Base-by-base conservation (phyloP, 768 basidiomycete species). In the Collybiopsis confluens region DNA sequence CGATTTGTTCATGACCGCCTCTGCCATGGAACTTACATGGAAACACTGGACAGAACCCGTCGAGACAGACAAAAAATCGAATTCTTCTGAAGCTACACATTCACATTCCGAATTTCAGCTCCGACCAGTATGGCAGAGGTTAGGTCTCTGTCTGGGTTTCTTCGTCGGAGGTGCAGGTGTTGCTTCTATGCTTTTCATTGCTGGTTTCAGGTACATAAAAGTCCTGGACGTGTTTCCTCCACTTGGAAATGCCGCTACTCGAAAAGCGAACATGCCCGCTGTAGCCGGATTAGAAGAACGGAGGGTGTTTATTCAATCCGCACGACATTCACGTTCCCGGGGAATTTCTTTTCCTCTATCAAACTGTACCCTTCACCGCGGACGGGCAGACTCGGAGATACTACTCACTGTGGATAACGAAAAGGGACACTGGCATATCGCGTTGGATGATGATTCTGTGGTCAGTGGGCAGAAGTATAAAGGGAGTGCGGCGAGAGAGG, bases 341-440 rank as follows among this genome's bases (percentile, higher is more conserved):
- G 71, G 71, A 6, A 44, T 55, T 5, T 33, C 61, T 4, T 66
- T 68, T 43, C 63, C 69, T 24, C 45, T 69, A 1, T 57, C 44
- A 8, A 53, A 59, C 27, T 67, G 68, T 56, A 62, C 63, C 26
- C 52, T 72, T 1, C 54, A 61, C 35, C 60, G 66, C 6, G 71
- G 71, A 33, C 64, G 71, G 52, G 66, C 69, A 35, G 54, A 61
- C 18, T 64, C 66, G 2, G 71, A 72, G 58, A 55, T 71, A 38
- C 62, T 70, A 10, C 56, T 72, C 28, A 62, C 64, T 21, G 63
- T 65, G 24, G 52, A 59, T 16, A 65, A 62, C 13, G 61, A 66
- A 55, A 52, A 66, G 36, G 70, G 68, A 11, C 68, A 71, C 56
- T 72, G 71, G 71, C 62, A 65, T 56, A 59, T 72, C 28, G 65